Evolutionary conservation across 805 yeast genomes (phyloP), one percentile per base, ranked within the genome.

Genomic region (Blastobotrys peoriensis): DNA sequence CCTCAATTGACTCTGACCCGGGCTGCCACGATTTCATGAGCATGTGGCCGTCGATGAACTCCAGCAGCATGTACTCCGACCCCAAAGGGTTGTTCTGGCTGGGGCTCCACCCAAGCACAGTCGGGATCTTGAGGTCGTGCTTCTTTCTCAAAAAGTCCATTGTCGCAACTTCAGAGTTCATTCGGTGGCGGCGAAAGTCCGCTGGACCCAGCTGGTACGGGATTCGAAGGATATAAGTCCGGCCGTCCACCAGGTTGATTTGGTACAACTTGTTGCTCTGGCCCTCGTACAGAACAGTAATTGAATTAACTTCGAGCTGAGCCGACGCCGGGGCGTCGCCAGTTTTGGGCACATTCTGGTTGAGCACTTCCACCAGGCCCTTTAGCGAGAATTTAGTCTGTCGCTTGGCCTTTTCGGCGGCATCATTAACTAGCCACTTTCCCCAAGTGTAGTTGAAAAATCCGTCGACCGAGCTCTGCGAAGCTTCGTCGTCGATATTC

Each of bases 381-480:
- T 79, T 81, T 41, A 93, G 72, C 2, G 93, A 82, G 64, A 91
- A 91, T 51, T 72, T 74, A 17, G 97, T 91, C 45, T 75, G 76
- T 65, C 98, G 79, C 54, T 78, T 78, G 13, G 73, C 78, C 58
- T 86, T 83, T 61, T 93, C 89, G 25, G 64, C 65, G 45, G 71
- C 74, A 61, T 93, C 96, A 59, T 91, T 78, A 51, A 73, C 77
- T 56, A 89, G 68, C 98, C 98, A 91, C 4, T 95, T 76, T 39
- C 98, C 98, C 95, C 98, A 91, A 2, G 93, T 72, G 61, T 88
- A 91, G 55, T 83, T 78, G 70, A 86, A 91, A 58, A 93, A 86
- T 36, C 30, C 30, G 13, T 25, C 30, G 30, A 25, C 13, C 13
- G 30, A 25, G 13, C 13, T 25, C 13, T 8, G 10, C 10, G 10